Conservation (phyloP, 129 eudicot genomes). For the Kitagawia praeruptora region DNA sequence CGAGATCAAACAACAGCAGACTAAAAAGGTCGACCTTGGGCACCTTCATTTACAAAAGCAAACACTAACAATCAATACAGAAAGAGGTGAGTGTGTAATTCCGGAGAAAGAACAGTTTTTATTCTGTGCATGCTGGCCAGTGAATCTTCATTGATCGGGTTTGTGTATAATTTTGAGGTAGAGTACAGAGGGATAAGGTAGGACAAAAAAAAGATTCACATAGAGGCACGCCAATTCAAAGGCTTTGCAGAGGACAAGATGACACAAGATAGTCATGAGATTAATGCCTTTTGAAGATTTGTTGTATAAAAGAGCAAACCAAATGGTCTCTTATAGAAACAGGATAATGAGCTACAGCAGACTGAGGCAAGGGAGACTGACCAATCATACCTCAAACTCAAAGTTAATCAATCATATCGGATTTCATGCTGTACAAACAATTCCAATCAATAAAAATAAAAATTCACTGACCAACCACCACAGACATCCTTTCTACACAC, state of each 20-base stretch:
- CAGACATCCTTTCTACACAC: not conserved
- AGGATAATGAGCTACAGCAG: constrained; percentile 72
- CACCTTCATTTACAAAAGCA: not conserved
- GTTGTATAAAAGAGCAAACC: constrained; percentile 60
- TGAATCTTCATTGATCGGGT: too few relatives aligned
- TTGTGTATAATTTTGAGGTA: constrained; percentile 64
- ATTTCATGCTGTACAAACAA: not conserved
- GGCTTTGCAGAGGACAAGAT: constrained; percentile 74
- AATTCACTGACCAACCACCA: not conserved
- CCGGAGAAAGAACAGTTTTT: too few relatives aligned
- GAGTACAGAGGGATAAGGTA: constrained; percentile 37
- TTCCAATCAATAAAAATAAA: not conserved
- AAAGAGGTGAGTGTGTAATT: too few relatives aligned
- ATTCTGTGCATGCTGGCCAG: not conserved
- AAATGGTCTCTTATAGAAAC: constrained; percentile 61
- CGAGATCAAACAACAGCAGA: not conserved
- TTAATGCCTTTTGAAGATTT: constrained; percentile 52
- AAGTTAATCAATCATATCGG: not conserved
- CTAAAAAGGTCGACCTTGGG: not conserved
- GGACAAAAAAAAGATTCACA: constrained; percentile 63
- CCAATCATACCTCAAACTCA: constrained; percentile 31
- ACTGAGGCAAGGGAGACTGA: constrained; percentile 49
- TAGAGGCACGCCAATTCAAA: constrained; percentile 72
- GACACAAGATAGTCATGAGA: constrained; percentile 72
- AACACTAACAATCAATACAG: too few relatives aligned